phyloP scores from a whole-genome alignment of 2,329 filamentous ascomycete species.

The Claviceps sp. region DNA sequence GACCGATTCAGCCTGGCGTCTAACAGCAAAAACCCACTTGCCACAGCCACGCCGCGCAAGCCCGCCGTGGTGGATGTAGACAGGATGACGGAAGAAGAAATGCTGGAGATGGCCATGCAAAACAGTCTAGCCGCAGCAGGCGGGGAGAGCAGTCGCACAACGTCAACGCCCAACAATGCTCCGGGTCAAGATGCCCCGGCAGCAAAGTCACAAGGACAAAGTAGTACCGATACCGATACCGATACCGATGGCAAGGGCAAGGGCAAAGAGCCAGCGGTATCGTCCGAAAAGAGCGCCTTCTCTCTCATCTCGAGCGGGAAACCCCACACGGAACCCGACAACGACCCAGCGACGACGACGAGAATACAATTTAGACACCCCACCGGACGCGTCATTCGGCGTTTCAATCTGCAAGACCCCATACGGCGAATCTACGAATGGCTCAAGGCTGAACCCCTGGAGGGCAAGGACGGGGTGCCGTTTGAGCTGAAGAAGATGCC shows the following conservation, averaged over 20 bases:
- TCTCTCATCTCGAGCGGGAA: slow-evolving; percentile 55
- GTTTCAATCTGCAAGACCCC: slow-evolving; percentile 64
- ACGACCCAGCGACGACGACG: slow-evolving; percentile 58
- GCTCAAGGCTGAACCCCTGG: slow-evolving; percentile 78
- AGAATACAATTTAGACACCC: slow-evolving; percentile 88
- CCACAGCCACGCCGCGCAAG: slow-evolving; percentile 48
- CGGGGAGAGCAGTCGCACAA: slow-evolving; percentile 18
- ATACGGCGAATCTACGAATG: slow-evolving; percentile 87
- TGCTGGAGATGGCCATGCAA: slow-evolving; percentile 85
- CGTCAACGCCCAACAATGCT: slow-evolving; percentile 40
- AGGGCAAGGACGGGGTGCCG: slow-evolving; percentile 60
- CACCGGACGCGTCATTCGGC: slow-evolving; percentile 69
- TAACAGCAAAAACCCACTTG: slow-evolving; percentile 86
- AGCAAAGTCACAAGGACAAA: slow-evolving; percentile 44
- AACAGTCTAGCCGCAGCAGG: slow-evolving; percentile 58
- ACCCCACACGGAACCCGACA: slow-evolving; percentile 66
- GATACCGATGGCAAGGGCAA: slow-evolving; percentile 48
- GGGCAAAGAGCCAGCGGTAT: slow-evolving; percentile 31
- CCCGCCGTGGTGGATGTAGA: slow-evolving; percentile 61
- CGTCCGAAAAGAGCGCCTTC: slow-evolving; percentile 41
- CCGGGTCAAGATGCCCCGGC: slow-evolving; percentile 84
- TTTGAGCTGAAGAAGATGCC: slow-evolving; percentile 84
- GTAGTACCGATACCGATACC: neutral
- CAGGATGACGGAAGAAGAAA: slow-evolving; percentile 92
- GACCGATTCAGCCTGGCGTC: slow-evolving; percentile 85